Conservation (phyloP, 306 rosid genomes). For the Quillaja saponaria region DNA sequence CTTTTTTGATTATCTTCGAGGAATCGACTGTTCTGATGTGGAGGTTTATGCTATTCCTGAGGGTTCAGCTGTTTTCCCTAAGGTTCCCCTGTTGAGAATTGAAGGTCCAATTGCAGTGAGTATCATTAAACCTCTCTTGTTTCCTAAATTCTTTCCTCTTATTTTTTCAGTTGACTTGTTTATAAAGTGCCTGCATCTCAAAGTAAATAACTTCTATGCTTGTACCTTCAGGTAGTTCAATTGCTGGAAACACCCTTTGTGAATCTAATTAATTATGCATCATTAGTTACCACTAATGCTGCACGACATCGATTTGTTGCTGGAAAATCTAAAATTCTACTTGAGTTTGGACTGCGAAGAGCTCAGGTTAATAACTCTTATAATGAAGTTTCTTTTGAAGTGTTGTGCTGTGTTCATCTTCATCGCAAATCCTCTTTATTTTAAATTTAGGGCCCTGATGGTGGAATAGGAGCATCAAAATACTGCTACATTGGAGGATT, state of each 20-base stretch:
- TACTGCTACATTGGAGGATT: slow-evolving; percentile 93
- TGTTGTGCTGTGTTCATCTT: slow-evolving; percentile 2
- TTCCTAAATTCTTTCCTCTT: not conserved
- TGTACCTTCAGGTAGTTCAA: slow-evolving; percentile 73
- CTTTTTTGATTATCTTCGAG: slow-evolving; percentile 85
- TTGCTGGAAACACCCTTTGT: slow-evolving; percentile 87
- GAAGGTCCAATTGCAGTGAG: slow-evolving; percentile 99
- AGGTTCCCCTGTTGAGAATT: slow-evolving; percentile 84
- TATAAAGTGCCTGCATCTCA: slow-evolving; percentile 13
- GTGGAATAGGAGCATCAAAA: slow-evolving; percentile 87
- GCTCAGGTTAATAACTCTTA: slow-evolving; percentile 58
- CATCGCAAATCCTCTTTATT: not conserved
- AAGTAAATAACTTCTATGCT: slow-evolving; percentile 7
- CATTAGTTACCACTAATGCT: slow-evolving; percentile 88
- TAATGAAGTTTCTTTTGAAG: slow-evolving; percentile 20
- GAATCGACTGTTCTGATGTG: slow-evolving; percentile 82
- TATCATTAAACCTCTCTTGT: slow-evolving; percentile 18
- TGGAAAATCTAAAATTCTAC: slow-evolving; percentile 80
- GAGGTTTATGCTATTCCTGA: slow-evolving; percentile 84
- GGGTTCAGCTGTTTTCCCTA: slow-evolving; percentile 94
- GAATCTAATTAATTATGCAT: slow-evolving; percentile 75
- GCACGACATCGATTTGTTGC: slow-evolving; percentile 95
- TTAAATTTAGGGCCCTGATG: slow-evolving; percentile 86
- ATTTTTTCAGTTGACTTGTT: not conserved
- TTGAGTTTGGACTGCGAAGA: slow-evolving; percentile 91